Evolutionary conservation across 2,329 filamentous ascomycete species (phyloP).

Genomic region (Penicillium sp.): DNA sequence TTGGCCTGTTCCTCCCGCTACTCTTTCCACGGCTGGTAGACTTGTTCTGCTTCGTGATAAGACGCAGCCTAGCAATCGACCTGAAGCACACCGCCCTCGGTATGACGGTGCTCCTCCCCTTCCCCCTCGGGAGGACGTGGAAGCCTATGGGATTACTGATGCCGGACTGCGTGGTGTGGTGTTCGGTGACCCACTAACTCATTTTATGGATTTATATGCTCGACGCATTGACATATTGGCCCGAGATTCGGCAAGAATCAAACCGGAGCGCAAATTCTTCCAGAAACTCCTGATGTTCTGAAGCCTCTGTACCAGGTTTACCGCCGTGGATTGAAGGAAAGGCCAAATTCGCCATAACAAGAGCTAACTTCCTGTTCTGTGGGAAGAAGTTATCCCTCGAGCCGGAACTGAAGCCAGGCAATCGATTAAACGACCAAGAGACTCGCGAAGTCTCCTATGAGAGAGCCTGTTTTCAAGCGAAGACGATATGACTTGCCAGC

Average conservation of each 20-base stretch:
- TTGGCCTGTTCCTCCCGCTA: constrained; percentile 14
- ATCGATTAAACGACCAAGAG: no score
- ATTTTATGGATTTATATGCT: constrained; percentile 77
- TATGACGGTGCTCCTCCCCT: constrained; percentile 63
- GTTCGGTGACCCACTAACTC: constrained; percentile 79
- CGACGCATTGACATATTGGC: constrained; percentile 71
- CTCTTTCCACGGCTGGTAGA: constrained; percentile 14
- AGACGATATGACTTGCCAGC: no score
- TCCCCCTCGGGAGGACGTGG: constrained; percentile 56
- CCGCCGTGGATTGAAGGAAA: no score
- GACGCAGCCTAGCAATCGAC: constrained; percentile 65
- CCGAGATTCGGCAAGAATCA: not conserved
- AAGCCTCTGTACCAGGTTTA: not conserved
- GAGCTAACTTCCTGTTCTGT: no score
- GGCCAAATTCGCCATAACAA: no score
- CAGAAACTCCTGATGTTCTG: not conserved
- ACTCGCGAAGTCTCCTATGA: no score
- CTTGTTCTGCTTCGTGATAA: constrained; percentile 16
- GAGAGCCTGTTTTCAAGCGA: no score
- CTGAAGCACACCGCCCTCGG: constrained; percentile 69
- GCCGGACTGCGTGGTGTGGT: constrained; percentile 68
- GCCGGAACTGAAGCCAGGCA: no score
- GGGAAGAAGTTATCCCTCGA: no score
- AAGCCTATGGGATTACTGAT: constrained; percentile 69
- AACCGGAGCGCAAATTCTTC: not conserved